phyloP scores from a whole-genome alignment of 306 rosid species.

The Casuarina cunninghamiana region DNA sequence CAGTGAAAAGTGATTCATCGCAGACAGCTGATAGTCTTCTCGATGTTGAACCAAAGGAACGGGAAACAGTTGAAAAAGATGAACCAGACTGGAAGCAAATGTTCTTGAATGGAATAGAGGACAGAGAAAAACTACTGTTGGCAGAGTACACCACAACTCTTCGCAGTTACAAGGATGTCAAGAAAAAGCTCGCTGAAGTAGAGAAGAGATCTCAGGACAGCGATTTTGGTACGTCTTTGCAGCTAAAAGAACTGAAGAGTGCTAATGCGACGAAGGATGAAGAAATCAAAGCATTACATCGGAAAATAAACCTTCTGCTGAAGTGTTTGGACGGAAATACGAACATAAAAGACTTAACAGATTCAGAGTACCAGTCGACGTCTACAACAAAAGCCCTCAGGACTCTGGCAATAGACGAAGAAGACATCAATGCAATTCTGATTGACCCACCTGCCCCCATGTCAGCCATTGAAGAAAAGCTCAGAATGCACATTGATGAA shows the following conservation, averaged over 20 bases:
- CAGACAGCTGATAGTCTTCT: constrained; percentile 26
- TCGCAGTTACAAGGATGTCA: constrained; percentile 74
- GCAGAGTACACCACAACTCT: constrained; percentile 79
- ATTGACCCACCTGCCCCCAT: constrained; percentile 34
- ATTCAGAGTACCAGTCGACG: constrained; percentile 16
- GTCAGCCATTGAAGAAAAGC: constrained; percentile 65
- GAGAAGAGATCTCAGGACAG: constrained; percentile 54
- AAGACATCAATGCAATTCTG: constrained; percentile 32
- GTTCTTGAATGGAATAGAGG: constrained; percentile 68
- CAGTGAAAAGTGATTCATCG: constrained; percentile 26
- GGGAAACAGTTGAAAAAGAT: constrained; percentile 36
- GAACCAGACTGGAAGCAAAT: constrained; percentile 80
- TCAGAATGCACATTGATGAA: constrained; percentile 69
- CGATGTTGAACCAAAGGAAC: constrained; percentile 31
- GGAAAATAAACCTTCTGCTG: constrained; percentile 61
- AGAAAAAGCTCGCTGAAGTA: constrained; percentile 62
- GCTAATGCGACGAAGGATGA: constrained; percentile 71
- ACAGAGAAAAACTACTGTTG: constrained; percentile 63
- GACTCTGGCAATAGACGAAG: constrained; percentile 2
- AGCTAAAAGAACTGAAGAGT: constrained; percentile 62
- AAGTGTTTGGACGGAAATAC: constrained; percentile 50
- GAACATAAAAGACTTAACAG: constrained; percentile 31
- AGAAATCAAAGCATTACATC: constrained; percentile 68
- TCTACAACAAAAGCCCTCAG: not conserved
- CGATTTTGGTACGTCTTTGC: constrained; percentile 44